These are phyloP conservation scores for Megacollybia platyphylla DNA, from an alignment of 1,284 basidiomycete genomes.

Conservation along the genomic window DNA sequence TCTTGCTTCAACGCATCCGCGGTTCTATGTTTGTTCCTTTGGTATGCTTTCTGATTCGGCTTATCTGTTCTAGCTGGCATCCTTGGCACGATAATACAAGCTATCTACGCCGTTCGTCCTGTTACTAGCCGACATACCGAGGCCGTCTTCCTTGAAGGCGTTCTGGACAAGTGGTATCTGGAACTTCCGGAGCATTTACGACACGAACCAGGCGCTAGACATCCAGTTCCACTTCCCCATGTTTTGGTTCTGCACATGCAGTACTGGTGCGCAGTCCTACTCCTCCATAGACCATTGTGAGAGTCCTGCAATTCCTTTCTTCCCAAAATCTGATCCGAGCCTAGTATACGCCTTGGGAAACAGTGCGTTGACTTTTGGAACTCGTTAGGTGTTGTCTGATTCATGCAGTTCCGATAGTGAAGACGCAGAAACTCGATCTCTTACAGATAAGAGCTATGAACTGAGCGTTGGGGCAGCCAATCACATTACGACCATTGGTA, in stretches of 20 bases:
- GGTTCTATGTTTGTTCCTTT: conserved; percentile 43
- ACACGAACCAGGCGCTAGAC: conserved; percentile 37
- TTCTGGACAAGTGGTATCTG: conserved; percentile 69
- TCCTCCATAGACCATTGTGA: conserved; percentile 77
- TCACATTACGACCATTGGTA: conserved; percentile 66
- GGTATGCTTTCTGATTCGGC: conserved; percentile 1
- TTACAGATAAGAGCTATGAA: conserved; percentile 57
- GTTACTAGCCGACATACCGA: conserved; percentile 43
- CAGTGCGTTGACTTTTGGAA: conserved; percentile 12
- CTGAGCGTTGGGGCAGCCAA: conserved; percentile 64
- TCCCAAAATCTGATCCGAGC: conserved; percentile 7
- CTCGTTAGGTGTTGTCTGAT: neutral
- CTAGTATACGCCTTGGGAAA: conserved; percentile 8
- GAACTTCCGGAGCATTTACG: conserved; percentile 61
- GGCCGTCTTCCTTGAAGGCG: conserved; percentile 45
- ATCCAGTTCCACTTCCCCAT: conserved; percentile 38
- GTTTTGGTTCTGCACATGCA: conserved; percentile 73
- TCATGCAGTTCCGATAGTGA: conserved; percentile 14
- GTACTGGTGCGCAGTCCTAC: conserved; percentile 72
- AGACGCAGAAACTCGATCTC: conserved; percentile 37
- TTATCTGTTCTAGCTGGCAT: conserved; percentile 36
- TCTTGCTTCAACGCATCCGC: conserved; percentile 72
- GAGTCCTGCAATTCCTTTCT: conserved; percentile 14
- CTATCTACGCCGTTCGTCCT: conserved; percentile 62
- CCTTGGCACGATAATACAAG: conserved; percentile 55